These are phyloP conservation scores for Kluyveromyces wickerhamii DNA, from an alignment of 805 yeast genomes.

Conservation along the genomic window DNA sequence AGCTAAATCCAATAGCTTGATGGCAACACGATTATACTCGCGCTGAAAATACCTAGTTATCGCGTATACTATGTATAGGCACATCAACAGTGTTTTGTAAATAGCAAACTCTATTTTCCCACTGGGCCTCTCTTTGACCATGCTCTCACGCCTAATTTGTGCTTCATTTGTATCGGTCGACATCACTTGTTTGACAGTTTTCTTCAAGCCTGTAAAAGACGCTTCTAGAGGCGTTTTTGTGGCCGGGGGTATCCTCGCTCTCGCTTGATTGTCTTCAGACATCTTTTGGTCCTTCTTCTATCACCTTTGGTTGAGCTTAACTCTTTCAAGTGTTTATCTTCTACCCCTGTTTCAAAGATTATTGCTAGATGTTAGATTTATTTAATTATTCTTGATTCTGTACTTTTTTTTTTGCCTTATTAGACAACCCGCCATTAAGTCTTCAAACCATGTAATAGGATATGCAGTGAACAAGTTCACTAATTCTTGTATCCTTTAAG, in stretches of 20 bases:
- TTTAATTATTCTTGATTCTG: too few relatives aligned
- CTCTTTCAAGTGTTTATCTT: too few relatives aligned
- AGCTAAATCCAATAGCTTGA: slow-evolving; percentile 53
- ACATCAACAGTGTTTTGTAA: slow-evolving; percentile 43
- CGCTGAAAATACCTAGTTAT: slow-evolving; percentile 45
- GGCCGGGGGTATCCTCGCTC: slow-evolving; percentile 2
- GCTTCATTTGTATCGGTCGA: slow-evolving; percentile 1
- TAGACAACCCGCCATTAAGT: too few relatives aligned
- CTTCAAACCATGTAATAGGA: too few relatives aligned
- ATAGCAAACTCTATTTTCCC: slow-evolving; percentile 22
- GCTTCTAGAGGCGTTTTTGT: slow-evolving; percentile 4
- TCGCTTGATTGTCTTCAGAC: not conserved
- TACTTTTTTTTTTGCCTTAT: too few relatives aligned
- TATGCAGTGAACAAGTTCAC: too few relatives aligned
- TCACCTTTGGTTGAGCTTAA: too few relatives aligned
- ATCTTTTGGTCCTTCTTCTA: too few relatives aligned
- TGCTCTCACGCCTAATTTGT: slow-evolving; percentile 3
- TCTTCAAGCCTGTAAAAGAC: slow-evolving; percentile 3
- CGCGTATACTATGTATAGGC: slow-evolving; percentile 49
- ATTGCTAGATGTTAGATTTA: too few relatives aligned
- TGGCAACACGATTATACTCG: slow-evolving; percentile 41
- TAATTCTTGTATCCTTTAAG: too few relatives aligned
- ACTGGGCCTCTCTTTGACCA: slow-evolving; percentile 12
- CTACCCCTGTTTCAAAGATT: too few relatives aligned
- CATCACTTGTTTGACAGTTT: slow-evolving; percentile 3